Conservation (phyloP, 192 early-diverging fungal species). For the Mortierella claussenii region DNA sequence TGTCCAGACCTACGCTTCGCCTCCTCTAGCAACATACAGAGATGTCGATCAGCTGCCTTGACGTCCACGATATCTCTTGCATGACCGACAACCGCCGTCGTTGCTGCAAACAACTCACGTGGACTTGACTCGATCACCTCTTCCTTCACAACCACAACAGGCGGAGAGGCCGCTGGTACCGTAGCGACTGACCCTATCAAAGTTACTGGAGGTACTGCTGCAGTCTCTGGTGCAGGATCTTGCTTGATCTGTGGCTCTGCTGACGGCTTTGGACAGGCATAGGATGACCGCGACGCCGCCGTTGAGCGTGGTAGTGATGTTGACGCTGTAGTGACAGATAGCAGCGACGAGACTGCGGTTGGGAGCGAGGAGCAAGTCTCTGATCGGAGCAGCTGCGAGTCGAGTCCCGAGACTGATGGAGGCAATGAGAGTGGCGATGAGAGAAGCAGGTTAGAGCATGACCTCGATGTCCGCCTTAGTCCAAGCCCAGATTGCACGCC, state of each 20-base stretch:
- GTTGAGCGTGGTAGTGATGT: background rate
- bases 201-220: background rate
- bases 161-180: background rate
- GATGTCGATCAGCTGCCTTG: conserved; percentile 24
- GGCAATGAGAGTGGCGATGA: background rate
- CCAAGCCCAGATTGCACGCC: background rate
- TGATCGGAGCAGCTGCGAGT: conserved; percentile 9
- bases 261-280: too few relatives aligned
- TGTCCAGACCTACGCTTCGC: conserved; percentile 34
- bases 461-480: conserved; percentile 3
- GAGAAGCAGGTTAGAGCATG: conserved; percentile 18
- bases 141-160: background rate
- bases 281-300: too few relatives aligned
- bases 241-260: background rate
- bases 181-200: background rate
- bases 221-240: background rate
- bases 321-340: background rate
- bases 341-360: background rate
- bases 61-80: conserved; percentile 20
- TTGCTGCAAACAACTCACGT: background rate
- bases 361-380: conserved; percentile 32
- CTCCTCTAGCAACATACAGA: conserved; percentile 38
- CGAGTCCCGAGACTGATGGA: background rate
- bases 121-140: conserved; percentile 5
- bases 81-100: background rate